Evolutionary conservation across 176 grass and related monocot species (phyloP).

Genomic region (Aegilops longissima): DNA sequence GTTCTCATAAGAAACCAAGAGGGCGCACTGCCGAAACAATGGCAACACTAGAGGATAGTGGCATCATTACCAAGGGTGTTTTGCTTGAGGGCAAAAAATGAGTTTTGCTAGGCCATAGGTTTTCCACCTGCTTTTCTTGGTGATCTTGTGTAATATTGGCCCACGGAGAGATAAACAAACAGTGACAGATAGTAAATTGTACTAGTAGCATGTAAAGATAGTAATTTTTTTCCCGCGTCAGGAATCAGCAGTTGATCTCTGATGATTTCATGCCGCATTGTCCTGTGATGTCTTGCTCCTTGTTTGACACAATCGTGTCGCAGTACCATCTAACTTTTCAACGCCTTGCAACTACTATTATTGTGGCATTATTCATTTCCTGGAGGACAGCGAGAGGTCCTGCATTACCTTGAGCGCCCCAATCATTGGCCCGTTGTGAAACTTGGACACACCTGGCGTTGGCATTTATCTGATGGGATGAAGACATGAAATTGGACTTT

Average conservation of each 20-base stretch:
- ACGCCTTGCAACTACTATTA: neutral
- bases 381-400: neutral
- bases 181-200: conserved; percentile 4
- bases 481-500: too few relatives aligned
- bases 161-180: neutral
- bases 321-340: neutral
- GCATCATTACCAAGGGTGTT: neutral
- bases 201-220: conserved; percentile 26
- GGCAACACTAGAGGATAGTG: neutral
- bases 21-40: neutral
- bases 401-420: neutral
- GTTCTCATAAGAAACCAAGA: conserved; percentile 20
- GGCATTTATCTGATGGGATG: too few relatives aligned
- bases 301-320: neutral
- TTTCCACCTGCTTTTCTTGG: conserved; percentile 26
- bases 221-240: neutral
- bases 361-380: neutral
- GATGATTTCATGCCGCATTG: neutral
- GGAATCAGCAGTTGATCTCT: neutral
- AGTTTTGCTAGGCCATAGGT: conserved; percentile 58
- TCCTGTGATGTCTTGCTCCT: neutral
- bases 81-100: conserved; percentile 25
- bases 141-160: conserved; percentile 27
- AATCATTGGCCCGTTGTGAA: neutral
- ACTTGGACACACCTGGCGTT: too few relatives aligned